Evolutionary conservation across 345 rosid species (phyloP).

Genomic region (Leavenworthia alabamica): DNA sequence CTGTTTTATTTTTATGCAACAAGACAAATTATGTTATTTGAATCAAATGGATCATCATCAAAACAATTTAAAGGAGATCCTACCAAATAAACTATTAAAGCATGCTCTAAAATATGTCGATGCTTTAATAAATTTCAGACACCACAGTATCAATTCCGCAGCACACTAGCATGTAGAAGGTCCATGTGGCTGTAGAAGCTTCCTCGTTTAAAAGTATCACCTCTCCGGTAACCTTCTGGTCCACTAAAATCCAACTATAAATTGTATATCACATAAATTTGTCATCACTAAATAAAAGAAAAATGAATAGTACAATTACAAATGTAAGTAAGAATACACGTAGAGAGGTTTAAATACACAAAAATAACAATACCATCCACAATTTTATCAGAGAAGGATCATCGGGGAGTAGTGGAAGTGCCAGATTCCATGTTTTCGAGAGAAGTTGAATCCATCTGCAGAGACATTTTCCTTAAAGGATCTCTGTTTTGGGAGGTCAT

Average conservation of each 20-base stretch:
- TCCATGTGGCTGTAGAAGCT: neutral
- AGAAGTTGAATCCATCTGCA: conserved; percentile 18
- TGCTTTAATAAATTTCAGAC: no score
- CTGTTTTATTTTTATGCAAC: no score
- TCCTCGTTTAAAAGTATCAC: neutral
- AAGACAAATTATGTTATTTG: no score
- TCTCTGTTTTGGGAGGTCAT: conserved; percentile 9
- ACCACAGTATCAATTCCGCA: no score
- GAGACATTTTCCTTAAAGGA: conserved; percentile 24
- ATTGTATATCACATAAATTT: neutral
- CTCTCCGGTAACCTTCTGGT: neutral
- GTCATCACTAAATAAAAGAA: neutral
- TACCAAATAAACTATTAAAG: no score
- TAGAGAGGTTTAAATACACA: neutral
- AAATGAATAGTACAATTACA: neutral
- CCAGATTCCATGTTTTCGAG: conserved; percentile 31
- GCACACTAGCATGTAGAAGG: no score
- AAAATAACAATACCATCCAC: neutral
- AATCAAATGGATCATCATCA: no score
- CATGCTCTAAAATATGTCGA: no score
- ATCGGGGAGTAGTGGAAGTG: neutral
- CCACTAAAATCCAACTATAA: neutral
- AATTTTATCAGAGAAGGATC: conserved; percentile 1
- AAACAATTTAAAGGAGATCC: no score
- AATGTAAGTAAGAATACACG: neutral